Percentiles rank a stretch among this genome's conserved stretches.
These are phyloP conservation scores for Trichoderma koningii DNA, from an alignment of 2,329 filamentous ascomycete genomes.

Conservation along the genomic window DNA sequence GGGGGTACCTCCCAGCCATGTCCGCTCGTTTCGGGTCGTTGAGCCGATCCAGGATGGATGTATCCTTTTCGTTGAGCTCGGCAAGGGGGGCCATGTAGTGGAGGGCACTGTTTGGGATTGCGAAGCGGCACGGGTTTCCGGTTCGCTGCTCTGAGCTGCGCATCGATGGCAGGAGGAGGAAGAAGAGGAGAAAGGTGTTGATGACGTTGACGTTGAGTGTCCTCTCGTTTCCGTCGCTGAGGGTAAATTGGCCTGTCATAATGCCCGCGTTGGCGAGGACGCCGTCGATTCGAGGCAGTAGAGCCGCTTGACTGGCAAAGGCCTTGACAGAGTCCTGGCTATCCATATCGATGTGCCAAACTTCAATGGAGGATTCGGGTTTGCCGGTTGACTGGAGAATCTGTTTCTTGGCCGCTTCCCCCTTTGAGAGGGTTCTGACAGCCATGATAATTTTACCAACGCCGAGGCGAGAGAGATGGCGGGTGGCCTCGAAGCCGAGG, in stretches of 20 bases:
- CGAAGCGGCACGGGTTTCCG: constrained; percentile 7
- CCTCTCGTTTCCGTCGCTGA: constrained; percentile 19
- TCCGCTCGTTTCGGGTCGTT: background rate
- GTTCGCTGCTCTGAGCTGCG: constrained; percentile 1
- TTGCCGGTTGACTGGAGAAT: constrained; percentile 35
- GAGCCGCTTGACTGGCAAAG: constrained; percentile 22
- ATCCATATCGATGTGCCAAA: constrained; percentile 27
- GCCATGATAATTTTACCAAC: constrained; percentile 45
- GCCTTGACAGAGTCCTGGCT: constrained; percentile 23
- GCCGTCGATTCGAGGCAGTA: constrained; percentile 20
- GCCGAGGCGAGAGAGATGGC: constrained; percentile 42
- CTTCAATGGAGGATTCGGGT: constrained; percentile 23
- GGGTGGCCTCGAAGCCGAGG: constrained; percentile 45
- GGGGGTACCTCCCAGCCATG: background rate
- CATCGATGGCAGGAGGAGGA: constrained; percentile 19
- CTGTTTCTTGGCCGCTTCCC: constrained; percentile 41
- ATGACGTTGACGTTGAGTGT: constrained; percentile 27
- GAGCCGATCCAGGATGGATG: background rate
- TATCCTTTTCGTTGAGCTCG: background rate
- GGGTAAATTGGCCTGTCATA: background rate
- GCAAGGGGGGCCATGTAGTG: constrained; percentile 1
- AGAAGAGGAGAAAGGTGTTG: constrained; percentile 23
- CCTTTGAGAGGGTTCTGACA: constrained; percentile 41
- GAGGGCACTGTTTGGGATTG: constrained; percentile 7
- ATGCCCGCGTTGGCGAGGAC: constrained; percentile 26